phyloP scores from a whole-genome alignment of 2,329 filamentous ascomycete genomes.

The Aspergillus sp. region DNA sequence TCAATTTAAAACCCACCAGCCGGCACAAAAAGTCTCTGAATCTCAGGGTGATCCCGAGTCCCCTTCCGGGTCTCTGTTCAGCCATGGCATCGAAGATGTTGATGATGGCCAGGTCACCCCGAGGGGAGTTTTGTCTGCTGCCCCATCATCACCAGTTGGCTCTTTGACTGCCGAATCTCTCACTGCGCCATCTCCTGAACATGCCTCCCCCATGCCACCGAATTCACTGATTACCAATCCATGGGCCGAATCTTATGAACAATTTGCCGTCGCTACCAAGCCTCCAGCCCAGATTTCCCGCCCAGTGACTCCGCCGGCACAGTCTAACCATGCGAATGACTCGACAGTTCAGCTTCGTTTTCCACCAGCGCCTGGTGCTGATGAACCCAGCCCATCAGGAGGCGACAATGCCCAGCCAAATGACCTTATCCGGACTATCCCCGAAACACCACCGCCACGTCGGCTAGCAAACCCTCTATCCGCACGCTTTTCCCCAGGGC shows the following conservation, averaged over 20 bases:
- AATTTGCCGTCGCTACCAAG: constrained; percentile 7
- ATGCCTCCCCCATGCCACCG: constrained; percentile 26
- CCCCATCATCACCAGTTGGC: constrained; percentile 25
- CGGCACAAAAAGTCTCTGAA: constrained; percentile 7
- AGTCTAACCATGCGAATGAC: constrained; percentile 10
- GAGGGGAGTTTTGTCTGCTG: constrained; percentile 26
- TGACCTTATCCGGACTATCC: constrained; percentile 9
- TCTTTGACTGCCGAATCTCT: constrained; percentile 30
- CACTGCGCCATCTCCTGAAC: constrained; percentile 21
- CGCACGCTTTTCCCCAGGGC: constrained; percentile 51
- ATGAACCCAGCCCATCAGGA: too few relatives aligned
- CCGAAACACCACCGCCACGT: constrained; percentile 33
- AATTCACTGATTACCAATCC: constrained; percentile 34
- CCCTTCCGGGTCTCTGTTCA: constrained; percentile 28
- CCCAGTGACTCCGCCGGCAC: constrained; percentile 22
- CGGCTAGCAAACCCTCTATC: constrained; percentile 45
- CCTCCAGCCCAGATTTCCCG: constrained; percentile 20
- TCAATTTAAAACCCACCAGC: constrained; percentile 14
- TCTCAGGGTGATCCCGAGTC: constrained; percentile 17
- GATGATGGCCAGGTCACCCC: constrained; percentile 31
- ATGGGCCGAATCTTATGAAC: constrained; percentile 28
- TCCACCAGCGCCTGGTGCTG: constrained; percentile 33
- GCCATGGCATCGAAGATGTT: constrained; percentile 25
- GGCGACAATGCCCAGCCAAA: constrained; percentile 12
- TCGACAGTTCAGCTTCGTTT: constrained; percentile 35